Evolutionary conservation across 352 stramenopile species (phyloP).

Genomic region (Globisporangium canariense): DNA sequence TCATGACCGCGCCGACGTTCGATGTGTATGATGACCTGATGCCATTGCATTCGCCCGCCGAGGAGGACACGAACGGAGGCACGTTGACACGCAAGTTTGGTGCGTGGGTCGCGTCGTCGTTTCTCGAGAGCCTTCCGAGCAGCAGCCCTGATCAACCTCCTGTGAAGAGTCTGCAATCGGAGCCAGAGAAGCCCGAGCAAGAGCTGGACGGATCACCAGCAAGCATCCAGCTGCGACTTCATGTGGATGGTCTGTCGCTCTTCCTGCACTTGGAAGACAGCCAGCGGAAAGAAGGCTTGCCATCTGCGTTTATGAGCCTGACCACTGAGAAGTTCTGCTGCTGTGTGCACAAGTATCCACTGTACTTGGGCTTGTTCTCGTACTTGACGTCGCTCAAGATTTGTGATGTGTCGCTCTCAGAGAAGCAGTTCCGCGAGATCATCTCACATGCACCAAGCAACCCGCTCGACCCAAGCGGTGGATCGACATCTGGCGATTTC

Average conservation of each 20-base stretch:
- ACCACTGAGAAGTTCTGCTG: constrained; percentile 68
- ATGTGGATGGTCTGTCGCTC: constrained; percentile 63
- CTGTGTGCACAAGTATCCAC: constrained; percentile 64
- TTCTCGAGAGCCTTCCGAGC: constrained; percentile 39
- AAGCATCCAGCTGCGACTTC: constrained; percentile 69
- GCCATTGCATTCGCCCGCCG: constrained; percentile 11
- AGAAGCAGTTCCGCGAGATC: constrained; percentile 65
- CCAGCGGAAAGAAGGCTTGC: constrained; percentile 24
- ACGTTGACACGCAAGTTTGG: constrained; percentile 52
- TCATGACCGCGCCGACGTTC: not conserved
- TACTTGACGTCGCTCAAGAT: constrained; percentile 77
- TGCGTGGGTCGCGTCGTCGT: constrained; percentile 53
- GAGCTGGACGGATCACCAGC: constrained; percentile 31
- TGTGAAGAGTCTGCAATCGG: constrained; percentile 17
- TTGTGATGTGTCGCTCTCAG: constrained; percentile 53
- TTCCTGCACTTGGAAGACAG: constrained; percentile 59
- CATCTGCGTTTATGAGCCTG: constrained; percentile 57
- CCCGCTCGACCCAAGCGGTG: not conserved
- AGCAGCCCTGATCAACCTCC: constrained; percentile 9
- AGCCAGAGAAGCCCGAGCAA: constrained; percentile 16
- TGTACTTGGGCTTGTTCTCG: constrained; percentile 66
- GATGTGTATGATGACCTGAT: constrained; percentile 11
- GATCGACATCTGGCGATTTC: not conserved
- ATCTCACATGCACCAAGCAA: constrained; percentile 40
- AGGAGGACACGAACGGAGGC: constrained; percentile 21